phyloP scores from a whole-genome alignment of 371 early-diverging fungal species.

The Massospora cicadina region DNA sequence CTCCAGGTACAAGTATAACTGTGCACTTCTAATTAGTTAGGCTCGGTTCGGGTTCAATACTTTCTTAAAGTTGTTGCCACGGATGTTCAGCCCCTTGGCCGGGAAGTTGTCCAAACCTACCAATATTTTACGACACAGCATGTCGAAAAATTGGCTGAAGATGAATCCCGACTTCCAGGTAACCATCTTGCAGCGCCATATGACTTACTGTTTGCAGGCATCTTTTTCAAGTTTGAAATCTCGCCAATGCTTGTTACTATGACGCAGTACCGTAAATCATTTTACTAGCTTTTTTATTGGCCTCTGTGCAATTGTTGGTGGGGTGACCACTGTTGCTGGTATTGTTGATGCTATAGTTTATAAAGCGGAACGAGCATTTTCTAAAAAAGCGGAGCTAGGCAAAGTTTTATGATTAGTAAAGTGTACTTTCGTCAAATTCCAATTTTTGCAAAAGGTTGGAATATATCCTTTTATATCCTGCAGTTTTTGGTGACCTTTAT shows the following conservation, averaged over 20 bases:
- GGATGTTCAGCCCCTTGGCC: conserved; percentile 43
- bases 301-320: conserved; percentile 86
- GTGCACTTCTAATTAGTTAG: conserved; percentile 12
- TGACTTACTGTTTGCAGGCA: conserved; percentile 29
- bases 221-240: conserved; percentile 90
- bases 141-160: conserved; percentile 21
- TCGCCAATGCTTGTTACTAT: conserved; percentile 91
- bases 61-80: conserved; percentile 89
- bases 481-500: neutral
- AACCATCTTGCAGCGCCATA: conserved; percentile 10
- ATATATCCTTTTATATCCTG: neutral
- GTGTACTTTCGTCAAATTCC: neutral
- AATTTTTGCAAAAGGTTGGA: neutral
- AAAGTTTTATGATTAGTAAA: conserved; percentile 26
- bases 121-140: conserved; percentile 89
- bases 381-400: conserved; percentile 72
- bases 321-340: conserved; percentile 87
- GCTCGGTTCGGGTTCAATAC: conserved; percentile 55
- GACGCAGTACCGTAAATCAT: conserved; percentile 60
- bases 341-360: conserved; percentile 80
- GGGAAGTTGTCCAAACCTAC: conserved; percentile 52
- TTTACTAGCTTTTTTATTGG: conserved; percentile 75
- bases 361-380: conserved; percentile 60
- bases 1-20: conserved; percentile 19
- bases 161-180: conserved; percentile 37